A percentile compares a stretch with the other conserved stretches of the same genome.
Evolutionary conservation across 306 rosid species (phyloP).

Genomic region (Fragaria iinumae): DNA sequence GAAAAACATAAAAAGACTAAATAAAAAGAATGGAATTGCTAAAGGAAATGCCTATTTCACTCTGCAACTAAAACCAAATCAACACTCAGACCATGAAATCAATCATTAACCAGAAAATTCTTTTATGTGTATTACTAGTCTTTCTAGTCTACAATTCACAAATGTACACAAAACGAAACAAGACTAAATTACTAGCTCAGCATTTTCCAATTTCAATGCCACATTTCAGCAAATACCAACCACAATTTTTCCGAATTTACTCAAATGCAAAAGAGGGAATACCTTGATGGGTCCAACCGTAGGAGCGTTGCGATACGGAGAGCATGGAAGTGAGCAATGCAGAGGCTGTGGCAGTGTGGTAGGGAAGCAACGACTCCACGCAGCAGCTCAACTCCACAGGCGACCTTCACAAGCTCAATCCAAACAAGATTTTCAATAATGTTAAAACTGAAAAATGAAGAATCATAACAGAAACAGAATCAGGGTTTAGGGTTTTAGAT

Average conservation of each 20-base stretch:
- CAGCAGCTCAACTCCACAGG: slow-evolving; percentile 80
- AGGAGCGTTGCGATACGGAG: slow-evolving; percentile 62
- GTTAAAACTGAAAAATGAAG: neutral
- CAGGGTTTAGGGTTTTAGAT: slow-evolving; percentile 1
- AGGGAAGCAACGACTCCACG: slow-evolving; percentile 82
- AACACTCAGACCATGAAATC: neutral
- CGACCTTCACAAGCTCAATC: slow-evolving; percentile 37
- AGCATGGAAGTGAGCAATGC: slow-evolving; percentile 91
- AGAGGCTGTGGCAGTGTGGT: slow-evolving; percentile 84
- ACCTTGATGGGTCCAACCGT: slow-evolving; percentile 86
- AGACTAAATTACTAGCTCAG: neutral
- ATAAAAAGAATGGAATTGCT: too few relatives aligned
- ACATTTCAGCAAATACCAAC: neutral
- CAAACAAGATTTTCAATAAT: neutral
- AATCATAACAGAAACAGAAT: neutral
- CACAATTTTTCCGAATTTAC: neutral
- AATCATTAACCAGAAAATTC: too few relatives aligned
- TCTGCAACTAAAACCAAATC: neutral
- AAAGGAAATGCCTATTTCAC: neutral
- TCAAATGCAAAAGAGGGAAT: slow-evolving; percentile 11
- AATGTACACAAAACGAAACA: neutral
- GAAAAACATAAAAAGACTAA: neutral
- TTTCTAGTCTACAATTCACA: neutral
- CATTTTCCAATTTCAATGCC: slow-evolving; percentile 1
- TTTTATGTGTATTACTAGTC: too few relatives aligned